A percentile compares a stretch with the other conserved stretches of the same genome.
These are phyloP conservation scores for Cladosporium sp. DNA, from an alignment of 2,329 filamentous ascomycete species.

Conservation along the genomic window DNA sequence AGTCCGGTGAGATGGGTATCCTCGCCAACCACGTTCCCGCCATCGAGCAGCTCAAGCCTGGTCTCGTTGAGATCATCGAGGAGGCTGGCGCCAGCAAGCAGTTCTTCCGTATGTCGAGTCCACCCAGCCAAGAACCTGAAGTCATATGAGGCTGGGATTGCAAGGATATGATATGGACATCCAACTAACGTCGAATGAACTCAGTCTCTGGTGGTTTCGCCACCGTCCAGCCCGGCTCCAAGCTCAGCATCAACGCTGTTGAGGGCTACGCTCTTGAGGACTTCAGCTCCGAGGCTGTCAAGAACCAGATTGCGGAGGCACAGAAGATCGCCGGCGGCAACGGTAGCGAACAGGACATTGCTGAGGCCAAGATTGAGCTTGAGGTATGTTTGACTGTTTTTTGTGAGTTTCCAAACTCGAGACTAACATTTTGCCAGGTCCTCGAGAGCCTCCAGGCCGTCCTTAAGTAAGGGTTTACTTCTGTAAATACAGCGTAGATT, in stretches of 20 bases:
- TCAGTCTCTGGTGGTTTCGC: constrained; percentile 95
- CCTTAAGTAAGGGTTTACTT: constrained; percentile 65
- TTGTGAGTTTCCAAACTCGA: neutral
- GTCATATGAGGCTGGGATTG: neutral
- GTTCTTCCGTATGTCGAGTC: constrained; percentile 82
- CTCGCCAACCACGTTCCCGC: constrained; percentile 98
- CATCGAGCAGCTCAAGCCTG: constrained; percentile 98
- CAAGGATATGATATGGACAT: constrained; percentile 4
- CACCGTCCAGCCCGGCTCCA: constrained; percentile 90
- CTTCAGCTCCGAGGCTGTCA: constrained; percentile 87
- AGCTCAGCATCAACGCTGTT: constrained; percentile 96
- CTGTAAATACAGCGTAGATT: constrained; percentile 21
- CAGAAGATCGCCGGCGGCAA: constrained; percentile 89
- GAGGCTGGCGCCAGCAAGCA: constrained; percentile 89
- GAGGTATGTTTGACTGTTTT: constrained; percentile 64
- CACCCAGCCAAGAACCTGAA: constrained; percentile 7
- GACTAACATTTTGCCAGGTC: constrained; percentile 54
- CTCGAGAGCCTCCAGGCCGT: constrained; percentile 79
- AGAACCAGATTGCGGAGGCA: constrained; percentile 86
- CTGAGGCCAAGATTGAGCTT: constrained; percentile 98
- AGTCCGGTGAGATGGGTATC: constrained; percentile 99
- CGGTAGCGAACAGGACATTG: constrained; percentile 95
- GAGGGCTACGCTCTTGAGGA: constrained; percentile 94
- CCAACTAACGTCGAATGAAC: constrained; percentile 13
- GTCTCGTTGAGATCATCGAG: constrained; percentile 92